Percentiles rank a stretch among this genome's conserved stretches.
Conservation (phyloP, 805 yeast species). For the Candida patagonica region DNA sequence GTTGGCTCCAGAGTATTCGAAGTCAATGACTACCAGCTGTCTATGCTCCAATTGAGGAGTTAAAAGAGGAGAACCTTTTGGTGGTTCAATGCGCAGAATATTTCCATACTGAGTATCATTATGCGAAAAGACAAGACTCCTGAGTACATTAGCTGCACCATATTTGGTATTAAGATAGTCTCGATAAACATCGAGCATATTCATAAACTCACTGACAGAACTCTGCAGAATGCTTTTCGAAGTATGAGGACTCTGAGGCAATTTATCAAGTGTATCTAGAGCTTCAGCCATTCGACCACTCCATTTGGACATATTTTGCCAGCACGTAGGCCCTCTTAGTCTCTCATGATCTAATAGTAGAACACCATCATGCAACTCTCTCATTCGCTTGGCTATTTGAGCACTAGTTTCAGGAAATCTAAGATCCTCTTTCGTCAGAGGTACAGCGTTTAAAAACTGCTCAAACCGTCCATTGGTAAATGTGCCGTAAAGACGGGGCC, state of each 20-base stretch:
- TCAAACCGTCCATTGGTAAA: conserved; percentile 91
- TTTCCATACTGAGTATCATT: conserved; percentile 97
- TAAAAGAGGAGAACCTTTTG: conserved; percentile 41
- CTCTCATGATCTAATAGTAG: conserved; percentile 51
- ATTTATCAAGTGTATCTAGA: conserved; percentile 32
- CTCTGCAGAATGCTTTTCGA: conserved; percentile 20
- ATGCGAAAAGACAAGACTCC: conserved; percentile 73
- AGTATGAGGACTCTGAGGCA: conserved; percentile 11
- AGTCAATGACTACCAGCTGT: conserved; percentile 86
- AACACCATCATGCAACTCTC: conserved; percentile 80
- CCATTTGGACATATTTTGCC: conserved; percentile 73
- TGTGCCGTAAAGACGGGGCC: conserved; percentile 82
- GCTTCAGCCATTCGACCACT: conserved; percentile 35
- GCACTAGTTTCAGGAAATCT: conserved; percentile 67
- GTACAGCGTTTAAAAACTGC: conserved; percentile 76
- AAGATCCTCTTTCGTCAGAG: conserved; percentile 65
- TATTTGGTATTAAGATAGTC: conserved; percentile 52
- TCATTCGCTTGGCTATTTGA: conserved; percentile 92
- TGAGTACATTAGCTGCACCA: conserved; percentile 31
- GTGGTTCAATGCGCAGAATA: conserved; percentile 51
- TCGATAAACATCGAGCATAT: conserved; percentile 42
- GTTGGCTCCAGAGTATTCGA: conserved; percentile 91
- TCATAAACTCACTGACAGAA: conserved; percentile 43
- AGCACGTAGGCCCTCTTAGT: conserved; percentile 52
- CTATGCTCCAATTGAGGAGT: conserved; percentile 46